Evolutionary conservation across 352 stramenopile species (phyloP).

Genomic region (Hyaloperonospora brassicae): DNA sequence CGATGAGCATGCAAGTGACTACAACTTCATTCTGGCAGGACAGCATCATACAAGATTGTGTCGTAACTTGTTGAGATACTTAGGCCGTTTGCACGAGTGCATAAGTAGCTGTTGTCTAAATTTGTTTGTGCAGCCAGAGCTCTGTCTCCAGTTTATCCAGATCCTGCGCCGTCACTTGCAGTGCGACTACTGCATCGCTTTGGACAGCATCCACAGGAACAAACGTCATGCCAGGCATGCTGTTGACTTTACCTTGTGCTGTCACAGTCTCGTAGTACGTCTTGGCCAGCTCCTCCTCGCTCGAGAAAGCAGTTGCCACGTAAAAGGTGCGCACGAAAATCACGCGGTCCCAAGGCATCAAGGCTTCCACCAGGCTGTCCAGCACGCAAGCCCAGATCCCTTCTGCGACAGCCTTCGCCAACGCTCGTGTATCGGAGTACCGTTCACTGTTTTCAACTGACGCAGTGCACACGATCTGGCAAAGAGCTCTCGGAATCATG

Average conservation of each 20-base stretch:
- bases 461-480: slow-evolving; percentile 39
- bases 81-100: neutral
- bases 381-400: slow-evolving; percentile 22
- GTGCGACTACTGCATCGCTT: slow-evolving; percentile 29
- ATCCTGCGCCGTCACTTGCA: slow-evolving; percentile 71
- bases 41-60: neutral
- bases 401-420: slow-evolving; percentile 18
- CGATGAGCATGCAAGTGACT: slow-evolving; percentile 8
- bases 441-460: slow-evolving; percentile 9
- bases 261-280: slow-evolving; percentile 23
- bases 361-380: slow-evolving; percentile 30
- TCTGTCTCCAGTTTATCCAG: slow-evolving; percentile 79
- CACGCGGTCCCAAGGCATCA: slow-evolving; percentile 55
- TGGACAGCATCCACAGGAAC: slow-evolving; percentile 62
- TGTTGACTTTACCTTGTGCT: slow-evolving; percentile 23
- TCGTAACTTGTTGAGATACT: too few species aligned
- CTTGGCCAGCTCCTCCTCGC: slow-evolving; percentile 39
- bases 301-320: slow-evolving; percentile 34
- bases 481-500: slow-evolving; percentile 41
- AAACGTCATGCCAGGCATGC: slow-evolving; percentile 59
- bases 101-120: slow-evolving; percentile 27
- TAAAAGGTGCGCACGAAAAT: slow-evolving; percentile 73
- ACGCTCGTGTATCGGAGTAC: slow-evolving; percentile 10
- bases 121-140: slow-evolving; percentile 71
- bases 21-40: slow-evolving; percentile 6